Conservation (phyloP, 2,329 filamentous ascomycete species). For the Trichophyton mentagrophytes region DNA sequence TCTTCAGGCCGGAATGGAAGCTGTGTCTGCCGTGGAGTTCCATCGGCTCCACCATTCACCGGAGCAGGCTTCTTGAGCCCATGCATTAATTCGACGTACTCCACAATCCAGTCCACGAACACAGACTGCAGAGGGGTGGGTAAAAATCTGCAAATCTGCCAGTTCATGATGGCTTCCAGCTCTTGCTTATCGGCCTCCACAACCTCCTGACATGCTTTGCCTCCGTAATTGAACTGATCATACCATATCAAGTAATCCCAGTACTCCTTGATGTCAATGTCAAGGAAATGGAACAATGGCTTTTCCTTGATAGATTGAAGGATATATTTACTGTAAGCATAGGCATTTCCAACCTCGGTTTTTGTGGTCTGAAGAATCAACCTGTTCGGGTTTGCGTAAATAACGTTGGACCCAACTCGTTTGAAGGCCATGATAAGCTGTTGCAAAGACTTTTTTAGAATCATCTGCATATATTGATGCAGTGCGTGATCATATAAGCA, state of each 20-base stretch:
- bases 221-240: constrained; percentile 97
- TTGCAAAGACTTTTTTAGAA: constrained; percentile 93
- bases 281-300: constrained; percentile 91
- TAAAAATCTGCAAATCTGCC: constrained; percentile 88
- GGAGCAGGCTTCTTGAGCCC: constrained; percentile 55
- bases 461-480: constrained; percentile 96
- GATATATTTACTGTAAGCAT: constrained; percentile 93
- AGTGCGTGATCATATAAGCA: constrained; percentile 90
- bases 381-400: constrained; percentile 86
- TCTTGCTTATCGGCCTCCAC: constrained; percentile 62
- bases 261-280: constrained; percentile 94
- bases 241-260: constrained; percentile 99
- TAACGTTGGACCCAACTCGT: constrained; percentile 82
- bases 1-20: constrained; percentile 45
- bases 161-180: constrained; percentile 90
- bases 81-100: constrained; percentile 94
- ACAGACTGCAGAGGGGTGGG: constrained; percentile 65
- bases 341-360: constrained; percentile 90
- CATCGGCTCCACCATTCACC: constrained; percentile 40
- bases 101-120: constrained; percentile 86
- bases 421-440: constrained; percentile 96
- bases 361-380: constrained; percentile 92
- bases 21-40: constrained; percentile 46
- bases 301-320: constrained; percentile 94
- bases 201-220: constrained; percentile 77